Evolutionary conservation across 768 basidiomycete species (phyloP), one percentile per base, ranked within the genome.

Genomic region (Suillus paluster): DNA sequence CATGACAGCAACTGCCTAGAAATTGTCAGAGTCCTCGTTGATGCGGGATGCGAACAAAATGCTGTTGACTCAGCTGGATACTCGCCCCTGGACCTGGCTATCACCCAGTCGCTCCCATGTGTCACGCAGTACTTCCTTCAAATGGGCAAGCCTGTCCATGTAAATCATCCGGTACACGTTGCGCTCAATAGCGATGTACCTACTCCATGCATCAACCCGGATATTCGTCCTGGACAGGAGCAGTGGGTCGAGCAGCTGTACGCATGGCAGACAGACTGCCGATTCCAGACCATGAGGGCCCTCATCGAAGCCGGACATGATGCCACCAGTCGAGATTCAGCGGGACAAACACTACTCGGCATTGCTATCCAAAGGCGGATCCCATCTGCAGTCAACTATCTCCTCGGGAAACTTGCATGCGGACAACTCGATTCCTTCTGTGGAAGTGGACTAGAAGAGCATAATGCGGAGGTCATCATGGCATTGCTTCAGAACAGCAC

Each of bases 351-450:
- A 19, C 49, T 27, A 5, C 10, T 50, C 17, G 5, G 5, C 19
- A 50, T 50, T 17, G 49, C 49, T 30, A 50, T 50, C 10, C 27
- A 30, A 11, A 50, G 30, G 49, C 49, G 5, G 11, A 50, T 50
- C 2, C 49, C 49, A 19, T 50, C 49, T 5, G 49, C 27, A 30
- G 25, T 50, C 19, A 50, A 50, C 2, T 50, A 50, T 30, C 9
- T 30, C 49, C 49, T 50, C 17, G 1, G 9, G 30, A 30, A 50
- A 50, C 27, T 30, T 1, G 49, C 5, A 19, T 19, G 49, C 2
- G 49, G 49, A 5, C 49, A 3, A 17, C 49, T 50, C 9, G 49
- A 50, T 50, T 50, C 30, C 49, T 50, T 50, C 49, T 50, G 49
- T 19, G 49, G 49, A 19, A 5, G 19, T 50, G 19, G 49, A 5